Base-by-base conservation (phyloP, 306 rosid genomes). In the Sicyos baderoa region DNA sequence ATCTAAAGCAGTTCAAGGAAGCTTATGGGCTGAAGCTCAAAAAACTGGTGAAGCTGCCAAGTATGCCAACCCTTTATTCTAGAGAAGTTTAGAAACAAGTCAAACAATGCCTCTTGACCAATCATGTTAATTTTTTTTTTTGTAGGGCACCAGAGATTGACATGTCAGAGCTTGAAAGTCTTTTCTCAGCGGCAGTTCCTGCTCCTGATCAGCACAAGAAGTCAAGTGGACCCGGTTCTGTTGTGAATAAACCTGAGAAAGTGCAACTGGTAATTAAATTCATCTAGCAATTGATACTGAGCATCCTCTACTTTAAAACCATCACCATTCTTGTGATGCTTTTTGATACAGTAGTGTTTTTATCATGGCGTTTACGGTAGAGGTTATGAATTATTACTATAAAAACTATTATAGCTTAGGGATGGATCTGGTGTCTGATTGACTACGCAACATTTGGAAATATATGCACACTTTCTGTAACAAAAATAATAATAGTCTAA, bases 11-110 rank as follows among this genome's bases (percentile, higher is more conserved):
- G 86, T 82, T 68, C 84, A 82, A 73, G 98, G 98, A 82, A 92
- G 96, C 80, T 77, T 92, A 79, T 92, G 98, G 98, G 96, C 84
- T 13, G 98, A 92, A 82, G 71, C 96, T n/a, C 89, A 84, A 63
- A 92, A 89, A 77, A 80, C 79, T 72, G 86, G 88, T 17, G 95
- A 88, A 81, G 86, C 75, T 76, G 50, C 92, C 77, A 87, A 81
- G 98, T 92, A 89, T 81, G 85, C 56, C 21, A 73, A 50, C 71
- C 72, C 58, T 73, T 68, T 19, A 32, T 72, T 53, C 4, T 60
- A 71, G 57, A 52, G 37, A 37, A 73, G 68, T 71, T 74, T 68
- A 67, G 25, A 75, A 40, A 80, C 10, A 18, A 45, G 70, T 59
- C 55, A 62, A 45, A 17, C 70, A 27, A 42, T 67, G 44, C 10